Evolutionary conservation across 83 land plant genomes (phyloP), one percentile per base, ranked within the genome.

Genomic region (Isoetes engelmannii): DNA sequence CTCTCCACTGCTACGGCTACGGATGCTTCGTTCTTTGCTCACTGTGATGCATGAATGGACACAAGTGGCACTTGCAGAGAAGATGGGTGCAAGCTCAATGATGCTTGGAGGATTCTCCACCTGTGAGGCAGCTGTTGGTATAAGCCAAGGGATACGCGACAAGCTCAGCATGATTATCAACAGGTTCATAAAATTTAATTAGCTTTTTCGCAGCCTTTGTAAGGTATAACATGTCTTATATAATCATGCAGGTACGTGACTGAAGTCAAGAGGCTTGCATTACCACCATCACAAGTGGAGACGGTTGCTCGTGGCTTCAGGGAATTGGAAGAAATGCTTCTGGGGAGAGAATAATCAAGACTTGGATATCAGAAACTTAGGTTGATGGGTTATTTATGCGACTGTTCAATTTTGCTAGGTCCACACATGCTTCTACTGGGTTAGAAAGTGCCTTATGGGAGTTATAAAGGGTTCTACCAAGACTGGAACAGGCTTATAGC

Each of bases 11-110:
- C 84, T 91, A 45, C 86, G 89, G 9, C 66, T 95, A 45, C 88
- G 97, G 46, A 86, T 95, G 62, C 83, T 95, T 10, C 83, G 89
- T 51, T 95, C 99, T 4, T 87, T 88, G 5, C 81, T 94, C 15
- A 81, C 84, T 21, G 84, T 95, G 45, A 87, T 95, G 79, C 86
- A 91, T 61, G 99, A 95, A 59, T 95, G 97, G 99, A 71, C 84
- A 45, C 72, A 83, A 65, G 71, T 85, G 44, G 74, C 69, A 7
- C 82, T 82, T 54, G 81, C 88, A 6, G 76, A 86, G 45, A 82
- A 69, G 61, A 76, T 85, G 84, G 97, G 89, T 45, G 81, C 87
- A 48, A 86, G 72, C 68, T 75, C 84, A 48, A 65, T 85, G 6
- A 57, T 84, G 60, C 68, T 86, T 21, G 85, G 85, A 61, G 86